Base-by-base conservation (phyloP, 345 rosid species). In the Hypericum perforatum region DNA sequence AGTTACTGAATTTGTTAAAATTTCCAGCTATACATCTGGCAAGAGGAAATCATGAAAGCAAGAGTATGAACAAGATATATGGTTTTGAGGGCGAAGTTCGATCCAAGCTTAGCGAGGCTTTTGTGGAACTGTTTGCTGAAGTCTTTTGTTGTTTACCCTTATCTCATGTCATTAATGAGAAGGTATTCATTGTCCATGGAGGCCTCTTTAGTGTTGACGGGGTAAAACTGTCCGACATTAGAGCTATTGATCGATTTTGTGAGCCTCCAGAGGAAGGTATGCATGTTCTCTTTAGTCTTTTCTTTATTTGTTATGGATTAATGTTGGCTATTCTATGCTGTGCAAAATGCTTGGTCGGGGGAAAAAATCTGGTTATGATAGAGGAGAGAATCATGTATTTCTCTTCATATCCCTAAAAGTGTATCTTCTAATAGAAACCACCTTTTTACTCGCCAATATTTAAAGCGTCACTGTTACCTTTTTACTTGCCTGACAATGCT, bases 231-330 rank as follows among this genome's bases (percentile, higher is more conserved):
- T 78, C 94, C 13, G 97, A 88, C 61, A 88, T 92, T 54, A 77
- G 67, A 74, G 85, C 86, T 44, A 85, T 92, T 32, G 85, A 92
- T 71, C 73, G 98, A 16, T 92, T 92, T 71, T 80, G 95, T 44
- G 98, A 92, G 76, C 98, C 98, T 63, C 94, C 95, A 0, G 97
- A 92, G 75, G 98, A 92, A 85, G 98, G 98, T 91, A 70, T 56
- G 62, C 37, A 47, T 52, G n/a, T 59, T 7, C n/a, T 14, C 13
- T 56, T 16, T 2, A 16, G 16, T 45, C 22, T 29, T 11, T 53
- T 36, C 22, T 6, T 45, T 16, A 47, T 29, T 14, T 29, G 40
- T 44, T 7, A 37, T 22, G 16, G 9, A 9, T 54, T 47, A 7
- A 11, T 49, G 9, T 39, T 12, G 37, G 40, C 45, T 29, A 22